A percentile compares a stretch with the other conserved stretches of the same genome.
Evolutionary conservation across 1,139 yeast species (phyloP).

Genomic region (Casaregolazyma lundiana): DNA sequence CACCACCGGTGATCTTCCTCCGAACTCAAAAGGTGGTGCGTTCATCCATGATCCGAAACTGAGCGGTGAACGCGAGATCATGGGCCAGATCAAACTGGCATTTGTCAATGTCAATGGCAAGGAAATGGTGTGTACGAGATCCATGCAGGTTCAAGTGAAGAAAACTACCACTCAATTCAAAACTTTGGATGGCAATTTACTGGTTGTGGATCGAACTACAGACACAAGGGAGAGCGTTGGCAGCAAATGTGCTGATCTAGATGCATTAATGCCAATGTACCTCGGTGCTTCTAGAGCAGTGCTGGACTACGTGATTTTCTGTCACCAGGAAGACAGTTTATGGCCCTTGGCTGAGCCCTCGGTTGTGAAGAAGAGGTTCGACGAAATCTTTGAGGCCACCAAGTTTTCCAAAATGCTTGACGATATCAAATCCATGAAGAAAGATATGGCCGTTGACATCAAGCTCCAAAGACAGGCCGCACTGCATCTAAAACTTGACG

Average conservation of each 20-base stretch:
- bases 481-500: conserved; percentile 67
- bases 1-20: conserved; percentile 94
- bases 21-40: conserved; percentile 94
- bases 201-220: conserved; percentile 46
- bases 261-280: conserved; percentile 70
- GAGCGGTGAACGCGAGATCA: conserved; percentile 63
- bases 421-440: conserved; percentile 65
- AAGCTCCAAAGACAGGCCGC: conserved; percentile 74
- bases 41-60: conserved; percentile 89
- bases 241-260: conserved; percentile 82
- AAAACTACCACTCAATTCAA: conserved; percentile 70
- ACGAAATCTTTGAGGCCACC: conserved; percentile 93
- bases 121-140: conserved; percentile 80
- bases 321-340: conserved; percentile 94
- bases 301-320: conserved; percentile 86
- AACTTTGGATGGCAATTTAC: conserved; percentile 84
- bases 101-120: conserved; percentile 69
- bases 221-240: conserved; percentile 74
- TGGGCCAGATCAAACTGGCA: conserved; percentile 88
- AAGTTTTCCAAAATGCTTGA: conserved; percentile 90
- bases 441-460: conserved; percentile 71
- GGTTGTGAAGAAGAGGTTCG: conserved; percentile 82
- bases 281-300: conserved; percentile 87
- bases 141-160: conserved; percentile 67
- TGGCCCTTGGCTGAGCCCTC: conserved; percentile 95